Conservation (phyloP, 2,329 filamentous ascomycete genomes). For the Monosporascus sp. region DNA sequence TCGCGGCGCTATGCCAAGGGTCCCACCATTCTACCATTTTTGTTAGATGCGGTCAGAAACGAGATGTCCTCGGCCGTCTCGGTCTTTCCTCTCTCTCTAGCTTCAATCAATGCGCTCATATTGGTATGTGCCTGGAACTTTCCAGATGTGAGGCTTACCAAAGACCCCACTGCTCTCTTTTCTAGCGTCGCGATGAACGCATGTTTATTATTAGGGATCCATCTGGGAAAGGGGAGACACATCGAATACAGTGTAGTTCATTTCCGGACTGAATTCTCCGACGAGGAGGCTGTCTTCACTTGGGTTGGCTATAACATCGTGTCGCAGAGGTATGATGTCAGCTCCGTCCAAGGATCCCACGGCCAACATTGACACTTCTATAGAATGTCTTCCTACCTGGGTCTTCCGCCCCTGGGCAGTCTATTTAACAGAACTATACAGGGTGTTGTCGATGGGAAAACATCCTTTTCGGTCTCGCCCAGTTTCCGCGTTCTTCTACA, state of each 20-base stretch:
- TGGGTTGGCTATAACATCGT: conserved; percentile 50
- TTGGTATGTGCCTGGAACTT: conserved; percentile 47
- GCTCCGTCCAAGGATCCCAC: conserved; percentile 18
- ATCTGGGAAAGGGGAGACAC: conserved; percentile 47
- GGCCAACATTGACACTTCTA: conserved; percentile 20
- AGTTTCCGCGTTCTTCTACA: conserved; percentile 43
- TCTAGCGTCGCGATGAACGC: conserved; percentile 42
- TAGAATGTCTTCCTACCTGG: conserved; percentile 36
- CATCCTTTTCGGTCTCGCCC: conserved; percentile 33
- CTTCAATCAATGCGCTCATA: conserved; percentile 46
- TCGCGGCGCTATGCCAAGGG: conserved; percentile 44
- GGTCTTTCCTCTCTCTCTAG: conserved; percentile 37
- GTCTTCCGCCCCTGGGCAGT: conserved; percentile 38
- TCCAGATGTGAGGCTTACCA: conserved; percentile 44
- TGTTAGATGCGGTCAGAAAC: conserved; percentile 40
- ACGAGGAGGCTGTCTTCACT: conserved; percentile 47
- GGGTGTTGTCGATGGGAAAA: conserved; percentile 35
- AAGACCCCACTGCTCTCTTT: conserved; percentile 44
- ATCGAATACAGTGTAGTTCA: conserved; percentile 41
- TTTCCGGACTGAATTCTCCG: conserved; percentile 37
- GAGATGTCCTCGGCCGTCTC: conserved; percentile 41
- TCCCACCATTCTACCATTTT: conserved; percentile 34
- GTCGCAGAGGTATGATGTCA: conserved; percentile 37
- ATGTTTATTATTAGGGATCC: conserved; percentile 43
- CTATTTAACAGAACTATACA: conserved; percentile 46